Evolutionary conservation across 1,139 yeast genomes (phyloP), one percentile per base, ranked within the genome.

Genomic region (Trichomonascaceae sp.): DNA sequence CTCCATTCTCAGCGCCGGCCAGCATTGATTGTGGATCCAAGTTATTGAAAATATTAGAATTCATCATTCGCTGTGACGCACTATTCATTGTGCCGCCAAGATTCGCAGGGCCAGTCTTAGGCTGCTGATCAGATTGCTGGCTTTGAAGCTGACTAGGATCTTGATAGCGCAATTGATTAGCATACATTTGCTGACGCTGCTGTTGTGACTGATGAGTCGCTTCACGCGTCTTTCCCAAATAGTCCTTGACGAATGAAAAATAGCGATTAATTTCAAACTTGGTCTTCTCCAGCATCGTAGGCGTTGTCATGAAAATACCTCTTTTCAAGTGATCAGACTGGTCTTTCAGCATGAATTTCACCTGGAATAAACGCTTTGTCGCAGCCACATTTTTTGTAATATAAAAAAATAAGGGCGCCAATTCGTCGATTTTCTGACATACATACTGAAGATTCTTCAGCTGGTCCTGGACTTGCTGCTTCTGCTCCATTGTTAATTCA

Each of bases 301-400:
- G 86, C 4, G 80, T 78, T 12, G 93, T 84, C 68, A 85, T 74
- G 69, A 79, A 84, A 55, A 79, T 69, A 43, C 87, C 83, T 68
- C 82, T 74, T 63, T 81, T 78, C 67, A 85, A 70, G 60, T 80
- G 82, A 53, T 87, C 95, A 65, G 84, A 73, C 57, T 88, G 86
- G 66, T 84, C 85, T 63, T 83, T 84, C 47, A 88, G 82, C 85
- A 88, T 85, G 58, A 82, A 78, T 68, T 88, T 84, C 77, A 87
- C 82, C 66, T 87, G 93, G 57, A 89, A 76, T 58, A 89, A 78
- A 59, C 87, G 79, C 63, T 82, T 82, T 1, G 96, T 85, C 5
- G 88, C 91, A 54, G 83, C 88, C 48, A 77, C 79, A 66, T 85
- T 87, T 62, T 84, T 81, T 1, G 95, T 85, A 55, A 88, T 75